A percentile compares a stretch with the other conserved stretches of the same genome.
Evolutionary conservation across 225 moss, liverwort and hornwort genomes (phyloP).

Genomic region (Marchantia paleacea): DNA sequence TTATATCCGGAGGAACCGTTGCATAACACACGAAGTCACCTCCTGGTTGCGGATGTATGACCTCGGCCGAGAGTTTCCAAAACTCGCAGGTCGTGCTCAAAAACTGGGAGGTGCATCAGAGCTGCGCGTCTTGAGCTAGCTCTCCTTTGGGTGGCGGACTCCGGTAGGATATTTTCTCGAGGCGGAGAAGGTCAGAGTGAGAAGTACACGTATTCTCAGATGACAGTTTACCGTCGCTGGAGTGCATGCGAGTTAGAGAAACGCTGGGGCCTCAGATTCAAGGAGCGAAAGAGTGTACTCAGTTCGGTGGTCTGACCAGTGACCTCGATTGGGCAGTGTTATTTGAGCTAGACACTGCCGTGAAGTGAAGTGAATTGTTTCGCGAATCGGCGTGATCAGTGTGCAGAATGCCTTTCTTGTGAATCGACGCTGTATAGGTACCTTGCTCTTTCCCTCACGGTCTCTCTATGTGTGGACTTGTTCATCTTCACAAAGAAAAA

Average conservation of each 20-base stretch:
- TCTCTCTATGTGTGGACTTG: not conserved
- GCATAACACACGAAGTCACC: not conserved
- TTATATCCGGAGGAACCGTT: not conserved
- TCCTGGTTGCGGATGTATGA: not conserved
- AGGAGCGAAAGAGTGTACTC: not conserved
- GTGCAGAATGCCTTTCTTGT: not conserved
- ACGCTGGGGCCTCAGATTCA: not conserved
- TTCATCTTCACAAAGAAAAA: not conserved
- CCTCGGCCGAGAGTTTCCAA: not conserved
- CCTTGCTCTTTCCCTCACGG: not conserved
- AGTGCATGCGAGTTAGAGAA: not conserved
- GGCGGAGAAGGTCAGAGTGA: not conserved
- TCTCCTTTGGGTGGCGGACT: too few relatives aligned
- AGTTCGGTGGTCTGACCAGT: not conserved
- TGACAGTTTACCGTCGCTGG: not conserved
- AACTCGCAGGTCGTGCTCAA: not conserved
- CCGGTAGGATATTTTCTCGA: too few relatives aligned
- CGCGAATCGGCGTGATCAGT: not conserved
- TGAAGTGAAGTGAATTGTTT: not conserved
- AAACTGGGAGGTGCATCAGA: not conserved
- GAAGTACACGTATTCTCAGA: too few relatives aligned
- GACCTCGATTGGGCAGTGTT: not conserved
- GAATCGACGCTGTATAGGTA: not conserved
- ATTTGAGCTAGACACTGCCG: not conserved
- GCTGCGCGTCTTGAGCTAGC: not conserved